A percentile compares a stretch with the other conserved stretches of the same genome.
phyloP scores from a whole-genome alignment of 2,329 filamentous ascomycete genomes.

The Ceratocystis lukuohia region DNA sequence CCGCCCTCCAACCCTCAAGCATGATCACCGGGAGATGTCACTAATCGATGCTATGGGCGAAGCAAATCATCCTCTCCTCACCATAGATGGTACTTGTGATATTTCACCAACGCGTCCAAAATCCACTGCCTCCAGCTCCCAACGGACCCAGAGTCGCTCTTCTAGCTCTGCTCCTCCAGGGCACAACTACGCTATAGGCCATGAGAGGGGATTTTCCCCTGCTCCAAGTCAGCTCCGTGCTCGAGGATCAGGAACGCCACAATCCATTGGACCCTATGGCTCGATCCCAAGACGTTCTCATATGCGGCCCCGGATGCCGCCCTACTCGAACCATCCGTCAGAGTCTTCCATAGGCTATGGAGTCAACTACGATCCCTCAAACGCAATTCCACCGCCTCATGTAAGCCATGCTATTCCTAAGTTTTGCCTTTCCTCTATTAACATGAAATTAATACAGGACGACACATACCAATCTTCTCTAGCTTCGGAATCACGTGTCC shows the following conservation, averaged over 20 bases:
- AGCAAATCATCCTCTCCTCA: constrained; percentile 13
- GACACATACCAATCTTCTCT: neutral
- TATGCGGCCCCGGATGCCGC: neutral
- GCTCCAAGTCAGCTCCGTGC: constrained; percentile 9
- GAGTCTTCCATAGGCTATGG: neutral
- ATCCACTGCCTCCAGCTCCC: neutral
- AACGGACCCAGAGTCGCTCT: constrained; percentile 10
- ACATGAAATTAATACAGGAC: neutral
- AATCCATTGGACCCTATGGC: neutral
- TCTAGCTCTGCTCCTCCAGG: constrained; percentile 11
- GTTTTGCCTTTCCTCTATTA: neutral
- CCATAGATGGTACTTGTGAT: constrained; percentile 6
- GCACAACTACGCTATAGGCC: neutral
- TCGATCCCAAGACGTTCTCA: constrained; percentile 1
- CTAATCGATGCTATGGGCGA: constrained; percentile 18
- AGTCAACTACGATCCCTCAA: neutral
- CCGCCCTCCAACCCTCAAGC: constrained; percentile 13
- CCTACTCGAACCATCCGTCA: neutral
- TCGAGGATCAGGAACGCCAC: constrained; percentile 3
- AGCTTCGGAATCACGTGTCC: neutral
- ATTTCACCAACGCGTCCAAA: neutral
- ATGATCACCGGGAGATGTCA: constrained; percentile 16
- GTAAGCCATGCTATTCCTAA: neutral
- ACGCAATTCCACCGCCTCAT: neutral
- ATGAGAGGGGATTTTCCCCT: neutral